These are phyloP conservation scores for Fomitopsis pulvina DNA, from an alignment of 768 basidiomycete genomes.

Conservation along the genomic window DNA sequence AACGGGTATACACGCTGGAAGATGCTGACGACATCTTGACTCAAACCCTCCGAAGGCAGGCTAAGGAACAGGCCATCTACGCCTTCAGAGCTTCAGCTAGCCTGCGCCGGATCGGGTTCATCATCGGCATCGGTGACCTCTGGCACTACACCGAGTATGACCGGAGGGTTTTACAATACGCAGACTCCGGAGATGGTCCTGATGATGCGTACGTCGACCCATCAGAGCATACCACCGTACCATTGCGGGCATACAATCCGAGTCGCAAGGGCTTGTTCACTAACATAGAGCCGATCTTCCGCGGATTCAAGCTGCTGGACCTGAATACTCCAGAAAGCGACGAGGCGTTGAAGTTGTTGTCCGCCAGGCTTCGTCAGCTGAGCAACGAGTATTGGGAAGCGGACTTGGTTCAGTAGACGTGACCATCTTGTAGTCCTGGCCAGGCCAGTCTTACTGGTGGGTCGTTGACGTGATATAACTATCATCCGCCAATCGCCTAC, in stretches of 20 bases:
- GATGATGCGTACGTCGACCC: not conserved
- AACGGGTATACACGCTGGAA: not conserved
- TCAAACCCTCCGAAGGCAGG: not conserved
- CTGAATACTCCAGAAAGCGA: not conserved
- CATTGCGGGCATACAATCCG: not conserved
- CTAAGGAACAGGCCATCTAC: not conserved
- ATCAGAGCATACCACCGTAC: not conserved
- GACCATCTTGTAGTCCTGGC: too few relatives aligned
- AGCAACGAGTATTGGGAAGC: not conserved
- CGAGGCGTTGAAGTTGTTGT: not conserved
- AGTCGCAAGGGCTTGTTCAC: not conserved
- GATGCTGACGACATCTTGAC: not conserved
- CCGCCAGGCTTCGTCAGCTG: not conserved
- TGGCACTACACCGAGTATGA: not conserved
- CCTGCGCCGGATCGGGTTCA: not conserved
- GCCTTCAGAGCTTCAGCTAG: not conserved
- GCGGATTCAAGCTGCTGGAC: not conserved
- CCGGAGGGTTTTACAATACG: not conserved
- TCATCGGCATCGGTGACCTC: not conserved
- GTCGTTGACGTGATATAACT: too few relatives aligned
- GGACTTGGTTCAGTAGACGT: too few relatives aligned
- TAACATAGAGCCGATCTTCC: not conserved
- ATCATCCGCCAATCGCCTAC: too few relatives aligned
- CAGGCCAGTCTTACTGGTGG: too few relatives aligned
- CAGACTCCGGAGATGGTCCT: not conserved